These are phyloP conservation scores for Diaporthe citri DNA, from an alignment of 2,329 filamentous ascomycete genomes.

Conservation along the genomic window DNA sequence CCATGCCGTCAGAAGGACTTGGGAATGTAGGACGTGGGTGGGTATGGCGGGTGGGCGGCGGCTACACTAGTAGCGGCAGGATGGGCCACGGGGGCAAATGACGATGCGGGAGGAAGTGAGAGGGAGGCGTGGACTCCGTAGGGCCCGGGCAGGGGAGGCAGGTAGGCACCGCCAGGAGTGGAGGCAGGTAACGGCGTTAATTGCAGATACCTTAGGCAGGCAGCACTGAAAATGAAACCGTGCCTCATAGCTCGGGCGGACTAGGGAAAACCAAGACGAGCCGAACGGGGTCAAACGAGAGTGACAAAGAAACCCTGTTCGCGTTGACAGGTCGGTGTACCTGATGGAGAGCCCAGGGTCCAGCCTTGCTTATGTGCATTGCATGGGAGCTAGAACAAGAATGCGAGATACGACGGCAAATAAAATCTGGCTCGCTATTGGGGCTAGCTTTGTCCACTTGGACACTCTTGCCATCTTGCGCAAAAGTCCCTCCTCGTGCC, in stretches of 20 bases:
- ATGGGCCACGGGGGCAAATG: conserved; percentile 28
- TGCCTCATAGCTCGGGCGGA: conserved; percentile 6
- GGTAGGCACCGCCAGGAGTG: neutral
- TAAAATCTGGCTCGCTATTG: neutral
- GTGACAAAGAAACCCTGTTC: conserved; percentile 23
- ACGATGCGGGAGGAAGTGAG: conserved; percentile 24
- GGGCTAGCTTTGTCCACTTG: conserved; percentile 11
- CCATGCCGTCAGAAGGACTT: conserved; percentile 24
- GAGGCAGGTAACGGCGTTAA: conserved; percentile 14
- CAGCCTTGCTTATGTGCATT: conserved; percentile 39
- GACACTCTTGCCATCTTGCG: conserved; percentile 5
- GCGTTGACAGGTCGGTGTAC: conserved; percentile 15
- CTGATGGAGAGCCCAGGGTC: conserved; percentile 14
- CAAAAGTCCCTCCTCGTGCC: neutral
- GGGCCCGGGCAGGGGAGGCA: neutral
- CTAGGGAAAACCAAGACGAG: conserved; percentile 9
- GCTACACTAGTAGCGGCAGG: conserved; percentile 33
- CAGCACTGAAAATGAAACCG: conserved; percentile 23
- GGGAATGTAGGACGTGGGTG: conserved; percentile 32
- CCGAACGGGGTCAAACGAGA: neutral
- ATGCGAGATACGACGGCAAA: conserved; percentile 9
- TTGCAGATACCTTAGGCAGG: conserved; percentile 37
- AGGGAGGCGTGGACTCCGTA: conserved; percentile 27
- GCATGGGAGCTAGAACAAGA: conserved; percentile 7
- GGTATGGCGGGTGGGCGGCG: neutral